Base-by-base conservation (phyloP, 192 early-diverging fungal species). In the Diversispora epigaea region DNA sequence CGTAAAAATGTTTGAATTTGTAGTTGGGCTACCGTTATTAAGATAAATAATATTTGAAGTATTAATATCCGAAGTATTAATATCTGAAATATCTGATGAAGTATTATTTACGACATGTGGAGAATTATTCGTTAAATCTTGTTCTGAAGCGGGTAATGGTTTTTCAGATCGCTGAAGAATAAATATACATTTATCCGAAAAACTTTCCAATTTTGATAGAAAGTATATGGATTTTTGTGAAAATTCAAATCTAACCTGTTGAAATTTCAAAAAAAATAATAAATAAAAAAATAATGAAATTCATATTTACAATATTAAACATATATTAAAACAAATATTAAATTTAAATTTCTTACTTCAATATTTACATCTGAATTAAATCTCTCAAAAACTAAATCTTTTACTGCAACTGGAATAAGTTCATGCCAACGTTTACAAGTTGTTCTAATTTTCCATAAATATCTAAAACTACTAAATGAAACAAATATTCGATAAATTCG, bases 201-300 rank as follows among this genome's bases (percentile, higher is more conserved):
- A 64, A 41, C 0, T 40, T 64, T 64, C 62, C 4, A 64, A 64
- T 41, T 64, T 64, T 41, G 6, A 17, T 3, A 17, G 25, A 64
- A 64, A 64, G 40, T 64, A 64, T 17, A 40, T 64, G 15, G 15
- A n/a, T 64, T 17, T 64, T n/a, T 64, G 39, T 17, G 32, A 17
- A 41, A 64, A 64, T 43, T 64, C 62, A 12, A 64, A 41, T n/a
- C 41, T 32, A 41, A 64, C 3, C 62, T 64, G 6, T 64, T 63
- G 5, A 17, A 15, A n/a, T 14, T 15, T 40, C 10, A 4, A 11
- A 41, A 9, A 4, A 39, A 41, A 63, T n/a, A 62, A 62, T 0
- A 62, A 14, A 14, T 32, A 39, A 15, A 12, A 61, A 41, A 12
- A 1, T 12, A 11, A 32, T 12, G 14, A 62, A 39, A 25, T 12